Evolutionary conservation across 148 eudicot species (phyloP), one percentile per base, ranked within the genome.

Genomic region (Mesembryanthemum crystallinum): DNA sequence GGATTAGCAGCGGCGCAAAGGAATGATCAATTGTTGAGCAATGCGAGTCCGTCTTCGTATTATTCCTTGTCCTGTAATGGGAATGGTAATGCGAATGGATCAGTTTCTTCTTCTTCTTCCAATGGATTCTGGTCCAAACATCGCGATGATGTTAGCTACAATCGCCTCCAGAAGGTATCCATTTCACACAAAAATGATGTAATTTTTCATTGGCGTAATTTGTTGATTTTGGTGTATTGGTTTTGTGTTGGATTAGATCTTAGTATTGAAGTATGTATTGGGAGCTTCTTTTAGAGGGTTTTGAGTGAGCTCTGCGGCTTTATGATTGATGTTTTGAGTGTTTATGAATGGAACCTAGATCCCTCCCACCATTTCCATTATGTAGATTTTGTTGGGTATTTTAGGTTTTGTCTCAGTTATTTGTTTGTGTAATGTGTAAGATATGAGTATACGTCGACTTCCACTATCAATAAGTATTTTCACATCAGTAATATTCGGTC

Each of bases 111-210:
- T 67, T 83, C 86, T 3, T 67, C 84, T 27, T 45, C 49, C 11
- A 45, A 45, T 76, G 96, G 88, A 29, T 92, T 92, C 76, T 92
- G 98, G 98, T 89, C 98, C 45, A 88, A 83, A 77, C 90, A 90
- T 74, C 85, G 92, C 3, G 86, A 81, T 79, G 97, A 84, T 82
- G 77, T 94, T 75, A 83, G 89, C 85, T 82, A 81, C 72, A 86
- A 88, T 85, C 93, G 92, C 88, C 92, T 94, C 24, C 92, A 90
- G 86, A 92, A 93, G 98, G 98, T 93, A 86, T 18, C 23, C 33
- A 8, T 62, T 39, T 8, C 23, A 39, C 27, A 33, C 59, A 47
- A 24, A 14, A 27, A 39, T 21, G 1, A 33, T 67, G 72, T 57
- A 61, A 21, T 76, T 49, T 51, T 17, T 52, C 76, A 52, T 20